phyloP scores from a whole-genome alignment of 2,329 filamentous ascomycete genomes.

The Ophiostoma pallidulum region DNA sequence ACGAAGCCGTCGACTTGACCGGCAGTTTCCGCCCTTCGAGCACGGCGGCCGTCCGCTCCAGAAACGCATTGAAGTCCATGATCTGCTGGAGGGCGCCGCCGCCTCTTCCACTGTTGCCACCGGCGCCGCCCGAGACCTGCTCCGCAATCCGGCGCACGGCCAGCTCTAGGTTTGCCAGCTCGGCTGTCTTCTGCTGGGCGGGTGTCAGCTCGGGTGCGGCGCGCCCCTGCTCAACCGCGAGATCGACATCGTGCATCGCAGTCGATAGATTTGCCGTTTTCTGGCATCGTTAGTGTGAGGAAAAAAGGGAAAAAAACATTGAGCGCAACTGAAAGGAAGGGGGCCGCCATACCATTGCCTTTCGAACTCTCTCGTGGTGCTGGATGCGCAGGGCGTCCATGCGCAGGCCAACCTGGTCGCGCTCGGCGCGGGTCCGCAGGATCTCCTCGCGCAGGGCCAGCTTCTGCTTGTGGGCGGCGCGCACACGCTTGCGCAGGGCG shows the following conservation, averaged over 20 bases:
- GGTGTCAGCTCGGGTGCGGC: slow-evolving; percentile 36
- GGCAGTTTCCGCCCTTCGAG: slow-evolving; percentile 32
- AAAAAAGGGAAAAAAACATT: slow-evolving; percentile 1
- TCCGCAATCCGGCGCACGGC: slow-evolving; percentile 44
- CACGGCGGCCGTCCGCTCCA: slow-evolving; percentile 50
- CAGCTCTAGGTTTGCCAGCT: slow-evolving; percentile 49
- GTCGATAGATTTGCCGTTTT: slow-evolving; percentile 46
- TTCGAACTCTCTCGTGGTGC: slow-evolving; percentile 46
- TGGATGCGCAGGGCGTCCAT: slow-evolving; percentile 54
- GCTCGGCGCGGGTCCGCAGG: slow-evolving; percentile 47
- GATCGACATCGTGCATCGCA: slow-evolving; percentile 52
- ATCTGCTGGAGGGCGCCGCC: slow-evolving; percentile 46
- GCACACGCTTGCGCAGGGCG: slow-evolving; percentile 47
- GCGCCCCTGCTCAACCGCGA: slow-evolving; percentile 36
- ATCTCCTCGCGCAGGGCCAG: slow-evolving; percentile 49
- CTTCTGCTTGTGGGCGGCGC: slow-evolving; percentile 48
- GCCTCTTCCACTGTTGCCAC: slow-evolving; percentile 33
- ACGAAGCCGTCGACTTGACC: not conserved
- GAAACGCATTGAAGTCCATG: slow-evolving; percentile 52
- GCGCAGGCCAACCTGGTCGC: slow-evolving; percentile 51
- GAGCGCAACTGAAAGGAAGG: too few relatives aligned
- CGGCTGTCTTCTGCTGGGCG: slow-evolving; percentile 38
- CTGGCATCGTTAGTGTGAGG: slow-evolving; percentile 15
- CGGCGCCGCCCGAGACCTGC: slow-evolving; percentile 40
- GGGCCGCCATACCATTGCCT: slow-evolving; percentile 44